phyloP scores from a whole-genome alignment of 345 rosid genomes.

The Erysimum cheiranthoides region DNA sequence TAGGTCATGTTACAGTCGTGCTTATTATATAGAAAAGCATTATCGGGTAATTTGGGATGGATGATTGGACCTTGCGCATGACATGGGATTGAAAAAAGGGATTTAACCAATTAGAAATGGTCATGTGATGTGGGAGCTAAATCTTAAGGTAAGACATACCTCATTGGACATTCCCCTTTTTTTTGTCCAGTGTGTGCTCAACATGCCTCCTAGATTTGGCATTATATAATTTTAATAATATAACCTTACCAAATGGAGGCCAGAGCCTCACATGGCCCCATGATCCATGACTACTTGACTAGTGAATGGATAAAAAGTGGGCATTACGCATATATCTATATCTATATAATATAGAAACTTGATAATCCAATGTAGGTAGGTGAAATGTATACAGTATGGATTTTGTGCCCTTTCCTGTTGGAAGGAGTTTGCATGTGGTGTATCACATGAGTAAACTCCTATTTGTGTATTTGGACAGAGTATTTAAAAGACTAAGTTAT shows the following conservation, averaged over 20 bases:
- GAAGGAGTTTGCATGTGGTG: constrained; percentile 38
- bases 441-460: constrained; percentile 29
- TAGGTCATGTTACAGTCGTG: constrained; percentile 31
- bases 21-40: constrained; percentile 7
- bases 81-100: constrained; percentile 5
- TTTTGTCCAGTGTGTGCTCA: constrained; percentile 20
- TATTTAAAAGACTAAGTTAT: constrained; percentile 4
- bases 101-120: constrained; percentile 36
- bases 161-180: constrained; percentile 41
- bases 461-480: constrained; percentile 37
- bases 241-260: constrained; percentile 36
- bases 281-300: constrained; percentile 35
- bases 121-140: constrained; percentile 47
- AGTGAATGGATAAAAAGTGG: constrained; percentile 34
- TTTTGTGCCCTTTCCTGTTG: constrained; percentile 30
- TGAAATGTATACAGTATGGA: constrained; percentile 38
- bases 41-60: not conserved
- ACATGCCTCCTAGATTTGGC: constrained; percentile 46
- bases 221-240: constrained; percentile 21
- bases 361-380: constrained; percentile 36
- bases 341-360: constrained; percentile 31
- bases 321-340: not conserved
- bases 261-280: constrained; percentile 48
- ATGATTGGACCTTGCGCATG: constrained; percentile 31
- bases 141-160: constrained; percentile 33